A percentile compares a stretch with the other conserved stretches of the same genome.
These are phyloP conservation scores for Gypsophila paniculata DNA, from an alignment of 179 eudicot species.

Conservation along the genomic window DNA sequence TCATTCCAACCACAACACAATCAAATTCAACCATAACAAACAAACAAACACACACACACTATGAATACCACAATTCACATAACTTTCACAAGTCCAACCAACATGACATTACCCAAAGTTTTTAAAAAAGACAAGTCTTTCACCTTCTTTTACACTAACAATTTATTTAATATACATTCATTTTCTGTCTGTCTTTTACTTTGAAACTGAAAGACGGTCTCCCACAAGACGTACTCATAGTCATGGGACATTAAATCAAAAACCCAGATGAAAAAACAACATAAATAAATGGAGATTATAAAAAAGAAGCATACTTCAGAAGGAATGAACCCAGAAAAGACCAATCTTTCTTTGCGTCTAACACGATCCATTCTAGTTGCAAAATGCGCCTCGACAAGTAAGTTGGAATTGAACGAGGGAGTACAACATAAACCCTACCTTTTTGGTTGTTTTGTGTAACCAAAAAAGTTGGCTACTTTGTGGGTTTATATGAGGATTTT, in stretches of 20 bases:
- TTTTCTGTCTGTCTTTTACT: no score
- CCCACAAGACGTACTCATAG: no score
- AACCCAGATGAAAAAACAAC: conserved; percentile 12
- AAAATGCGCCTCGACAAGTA: no score
- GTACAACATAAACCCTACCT: no score
- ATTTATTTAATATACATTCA: no score
- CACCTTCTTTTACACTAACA: no score
- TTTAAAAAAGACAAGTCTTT: no score
- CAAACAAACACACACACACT: no score
- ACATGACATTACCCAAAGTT: background rate
- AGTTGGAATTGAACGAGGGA: no score
- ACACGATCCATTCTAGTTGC: conserved; percentile 69
- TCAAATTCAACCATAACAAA: background rate
- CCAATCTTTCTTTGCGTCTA: conserved; percentile 48
- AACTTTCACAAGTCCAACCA: conserved; percentile 5
- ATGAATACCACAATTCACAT: background rate
- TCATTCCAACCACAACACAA: background rate
- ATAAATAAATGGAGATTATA: conserved; percentile 1
- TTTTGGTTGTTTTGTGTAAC: no score
- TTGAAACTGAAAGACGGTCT: no score
- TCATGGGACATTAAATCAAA: background rate
- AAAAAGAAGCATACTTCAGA: conserved; percentile 43
- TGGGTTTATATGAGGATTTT: background rate
- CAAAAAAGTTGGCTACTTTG: conserved; percentile 7
- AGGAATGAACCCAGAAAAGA: conserved; percentile 52